These are phyloP conservation scores for Cystofilobasidium bisporidii DNA, from an alignment of 768 basidiomycete species.

Conservation along the genomic window DNA sequence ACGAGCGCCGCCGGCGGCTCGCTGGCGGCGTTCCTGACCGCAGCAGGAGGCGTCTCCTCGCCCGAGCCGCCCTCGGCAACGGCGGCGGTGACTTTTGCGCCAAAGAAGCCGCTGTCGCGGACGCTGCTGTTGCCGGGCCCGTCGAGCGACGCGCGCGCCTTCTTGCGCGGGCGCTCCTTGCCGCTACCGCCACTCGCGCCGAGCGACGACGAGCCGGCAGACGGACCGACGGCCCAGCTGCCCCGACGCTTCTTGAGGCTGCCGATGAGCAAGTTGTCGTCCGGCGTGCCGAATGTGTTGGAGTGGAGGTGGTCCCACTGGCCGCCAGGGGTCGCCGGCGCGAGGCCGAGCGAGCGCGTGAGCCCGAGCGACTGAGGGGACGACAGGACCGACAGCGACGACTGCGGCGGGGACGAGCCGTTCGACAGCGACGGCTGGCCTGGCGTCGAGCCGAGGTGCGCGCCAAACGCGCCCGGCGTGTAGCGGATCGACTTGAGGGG, in stretches of 20 bases:
- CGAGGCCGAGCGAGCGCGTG: slow-evolving; percentile 17
- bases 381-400: slow-evolving; percentile 14
- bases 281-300: slow-evolving; percentile 8
- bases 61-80: too few species aligned
- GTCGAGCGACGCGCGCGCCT: too few species aligned
- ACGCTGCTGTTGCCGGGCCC: too few species aligned
- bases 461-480: slow-evolving; percentile 1
- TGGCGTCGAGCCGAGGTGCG: neutral
- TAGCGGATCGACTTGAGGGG: slow-evolving; percentile 9
- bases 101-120: too few species aligned
- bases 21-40: too few species aligned
- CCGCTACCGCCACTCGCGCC: too few species aligned
- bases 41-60: too few species aligned
- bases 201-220: too few species aligned
- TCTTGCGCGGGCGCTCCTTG: too few species aligned
- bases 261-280: neutral
- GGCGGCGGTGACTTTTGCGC: too few species aligned
- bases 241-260: slow-evolving; percentile 7
- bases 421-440: neutral
- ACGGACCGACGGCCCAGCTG: slow-evolving; percentile 4
- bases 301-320: neutral
- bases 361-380: slow-evolving; percentile 15
- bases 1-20: too few species aligned
- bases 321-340: slow-evolving; percentile 23
- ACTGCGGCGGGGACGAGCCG: slow-evolving; percentile 3